Base-by-base conservation (phyloP, 176 grass and related monocot species). In the Secale cereale region DNA sequence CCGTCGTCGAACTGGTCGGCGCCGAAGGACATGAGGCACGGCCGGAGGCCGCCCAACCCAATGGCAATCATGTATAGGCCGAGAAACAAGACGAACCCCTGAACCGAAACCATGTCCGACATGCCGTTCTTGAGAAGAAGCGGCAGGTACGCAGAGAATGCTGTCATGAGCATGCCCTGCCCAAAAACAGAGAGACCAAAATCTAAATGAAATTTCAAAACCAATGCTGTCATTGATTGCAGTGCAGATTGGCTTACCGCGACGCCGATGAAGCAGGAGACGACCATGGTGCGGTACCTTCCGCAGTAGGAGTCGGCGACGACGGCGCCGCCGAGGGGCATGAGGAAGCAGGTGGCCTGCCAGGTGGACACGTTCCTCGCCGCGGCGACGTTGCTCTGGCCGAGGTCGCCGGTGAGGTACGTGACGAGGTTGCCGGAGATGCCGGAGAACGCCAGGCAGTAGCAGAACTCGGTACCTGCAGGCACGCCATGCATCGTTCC, bases 1-100 rank as follows among this genome's bases (percentile, higher is more conserved):
- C 37, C 81, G n/a, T 91, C 85, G 68, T 89, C 80, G 70, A 95
- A 92, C 68, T 95, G 93, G 86, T 95, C 86, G n/a, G 94, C 94
- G 32, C 94, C 94, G 57, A 96, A 96, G 20, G 89, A 71, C 50
- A 94, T 82, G 6, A 97, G 89, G 74, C 94, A 94, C 0, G 41
- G 41, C 41, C 41, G 41, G 41, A 45, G 41, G 12, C 41, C 41
- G 41, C 41, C 41, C 12, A 45, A 13, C 1, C 41, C 41, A 13
- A 45, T 13, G 41, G 41, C 41, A 2, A 45, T 45, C 41, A 45
- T 45, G 41, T 45, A 45, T 0, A 45, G 41, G 41, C 41, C 41
- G 41, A 45, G 3, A 4, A 45, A 45, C 41, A 45, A 45, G 41
- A 45, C 41, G 41, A 45, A 45, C 0, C 3, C 41, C 41, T 45